Base-by-base conservation (phyloP, 1,139 yeast genomes). In the Saccharomyces hybrid region DNA sequence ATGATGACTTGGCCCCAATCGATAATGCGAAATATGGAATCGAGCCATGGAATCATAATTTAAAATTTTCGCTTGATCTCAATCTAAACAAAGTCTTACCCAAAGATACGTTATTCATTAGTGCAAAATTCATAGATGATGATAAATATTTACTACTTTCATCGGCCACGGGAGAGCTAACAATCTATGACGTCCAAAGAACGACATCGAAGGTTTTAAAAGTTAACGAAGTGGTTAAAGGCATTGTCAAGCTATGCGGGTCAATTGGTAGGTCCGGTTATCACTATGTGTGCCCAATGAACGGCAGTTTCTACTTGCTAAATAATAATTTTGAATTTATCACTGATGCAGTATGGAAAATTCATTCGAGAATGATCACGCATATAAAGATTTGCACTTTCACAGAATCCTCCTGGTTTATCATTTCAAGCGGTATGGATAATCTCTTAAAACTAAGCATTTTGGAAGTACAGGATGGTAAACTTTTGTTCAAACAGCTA, bases 401-500 rank as follows among this genome's bases (percentile, higher is more conserved):
- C 0, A 61, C 56, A 1, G 56, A 60, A 0, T 34, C 38, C 3
- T 26, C 50, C 11, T 73, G 73, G 20, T 77, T 72, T 59, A 59
- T 85, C 29, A 76, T 79, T 11, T 78, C 88, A 1, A 71, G 83
- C 52, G 90, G 93, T 2, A 80, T 85, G 78, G 95, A 87, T 67
- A 71, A 72, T 53, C 63, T 64, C 42, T 61, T 85, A 5, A 75
- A 71, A 53, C 68, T 80, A 8, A 74, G 76, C 49, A 65, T 64
- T 48, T 55, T 83, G 3, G 58, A 61, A 0, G 52, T 65, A 16
- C 5, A 34, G 1, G 52, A 58, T 4, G 58, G 64, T 2, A 49
- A 49, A 7, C 47, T 51, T 1, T 57, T 71, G 49, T 51, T 66
- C 4, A 41, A 27, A 25, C 46, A 51, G 7, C 41, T 77, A 0